Evolutionary conservation across 2,329 filamentous ascomycete genomes (phyloP), one percentile per base, ranked within the genome.

Genomic region (Calonectria leucothoes): DNA sequence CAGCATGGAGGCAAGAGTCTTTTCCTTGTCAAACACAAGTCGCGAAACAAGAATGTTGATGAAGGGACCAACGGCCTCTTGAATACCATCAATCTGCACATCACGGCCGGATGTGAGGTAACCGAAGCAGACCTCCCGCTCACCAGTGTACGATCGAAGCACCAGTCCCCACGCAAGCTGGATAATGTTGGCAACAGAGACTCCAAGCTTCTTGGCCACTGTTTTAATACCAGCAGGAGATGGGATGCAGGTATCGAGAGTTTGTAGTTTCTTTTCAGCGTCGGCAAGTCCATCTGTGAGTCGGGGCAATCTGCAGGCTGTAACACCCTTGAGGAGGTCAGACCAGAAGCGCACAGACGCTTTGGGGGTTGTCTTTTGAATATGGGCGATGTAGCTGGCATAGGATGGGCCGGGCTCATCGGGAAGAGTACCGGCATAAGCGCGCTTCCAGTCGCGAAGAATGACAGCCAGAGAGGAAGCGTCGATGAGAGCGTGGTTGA

Each of bases 401-500:
- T 80, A 80, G 6, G 49, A 33, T 14, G 77, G 78, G 15, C 74
- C 78, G 31, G 25, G 63, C 0, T 70, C 72, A 1, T 71, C 31
- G 10, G 33, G 27, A 6, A 75, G 55, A 0, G 25, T 25, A 0
- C 69, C 75, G 5, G 69, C 57, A 10, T 78, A 78, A 4, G 76
- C 75, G 6, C 74, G 11, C 0, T 76, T 69, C 10, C 79, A 48
- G 11, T 79, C 77, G 6, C 73, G 70, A 17, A 79, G 77, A 29
- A 79, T 69, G 6, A 79, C 68, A 0, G 77, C 79, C 1, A 79
- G 39, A 4, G 77, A 79, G 0, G 75, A 78, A 0, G 77, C 77
- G 42, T 79, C 77, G 71, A 79, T 79, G 5, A 79, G 77, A 3
- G 68, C 69, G 33, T 79, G 77, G 0, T 78, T 79, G 2, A 79